phyloP scores from a whole-genome alignment of 108 stramenopile species.

The Bacterosira constricta region DNA sequence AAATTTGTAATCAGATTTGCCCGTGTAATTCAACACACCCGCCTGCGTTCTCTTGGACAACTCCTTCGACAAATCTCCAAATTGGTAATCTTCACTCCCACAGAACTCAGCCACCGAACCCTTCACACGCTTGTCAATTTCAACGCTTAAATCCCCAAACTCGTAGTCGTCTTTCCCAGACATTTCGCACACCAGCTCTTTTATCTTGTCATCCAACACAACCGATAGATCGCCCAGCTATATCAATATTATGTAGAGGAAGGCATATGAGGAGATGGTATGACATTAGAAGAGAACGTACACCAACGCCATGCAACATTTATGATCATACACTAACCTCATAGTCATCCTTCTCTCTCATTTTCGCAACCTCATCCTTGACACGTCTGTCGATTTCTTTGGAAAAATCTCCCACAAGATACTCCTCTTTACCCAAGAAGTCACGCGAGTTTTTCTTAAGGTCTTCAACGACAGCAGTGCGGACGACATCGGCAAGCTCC shows the following conservation, averaged over 20 bases:
- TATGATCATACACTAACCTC: constrained; percentile 47
- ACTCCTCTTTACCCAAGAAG: constrained; percentile 76
- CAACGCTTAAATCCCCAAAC: constrained; percentile 70
- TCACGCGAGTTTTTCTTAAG: constrained; percentile 83
- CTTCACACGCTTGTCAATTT: constrained; percentile 69
- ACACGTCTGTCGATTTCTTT: constrained; percentile 81
- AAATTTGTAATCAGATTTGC: constrained; percentile 72
- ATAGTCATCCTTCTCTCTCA: constrained; percentile 58
- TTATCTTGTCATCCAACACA: constrained; percentile 69
- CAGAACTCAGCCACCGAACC: constrained; percentile 63
- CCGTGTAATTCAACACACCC: constrained; percentile 74
- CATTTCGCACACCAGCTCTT: constrained; percentile 64
- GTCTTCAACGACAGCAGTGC: constrained; percentile 77
- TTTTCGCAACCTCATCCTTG: constrained; percentile 71
- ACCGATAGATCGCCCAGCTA: constrained; percentile 78
- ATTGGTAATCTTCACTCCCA: constrained; percentile 74
- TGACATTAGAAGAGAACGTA: background rate
- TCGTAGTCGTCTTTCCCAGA: constrained; percentile 82
- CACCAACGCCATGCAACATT: background rate
- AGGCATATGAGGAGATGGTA: background rate
- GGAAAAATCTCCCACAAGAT: constrained; percentile 65
- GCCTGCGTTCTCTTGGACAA: constrained; percentile 57
- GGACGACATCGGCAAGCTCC: constrained; percentile 82
- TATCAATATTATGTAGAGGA: background rate
- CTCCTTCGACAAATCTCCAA: constrained; percentile 68